Conservation (phyloP, 2,329 filamentous ascomycete genomes). For the Ceratocystis alfenasii region DNA sequence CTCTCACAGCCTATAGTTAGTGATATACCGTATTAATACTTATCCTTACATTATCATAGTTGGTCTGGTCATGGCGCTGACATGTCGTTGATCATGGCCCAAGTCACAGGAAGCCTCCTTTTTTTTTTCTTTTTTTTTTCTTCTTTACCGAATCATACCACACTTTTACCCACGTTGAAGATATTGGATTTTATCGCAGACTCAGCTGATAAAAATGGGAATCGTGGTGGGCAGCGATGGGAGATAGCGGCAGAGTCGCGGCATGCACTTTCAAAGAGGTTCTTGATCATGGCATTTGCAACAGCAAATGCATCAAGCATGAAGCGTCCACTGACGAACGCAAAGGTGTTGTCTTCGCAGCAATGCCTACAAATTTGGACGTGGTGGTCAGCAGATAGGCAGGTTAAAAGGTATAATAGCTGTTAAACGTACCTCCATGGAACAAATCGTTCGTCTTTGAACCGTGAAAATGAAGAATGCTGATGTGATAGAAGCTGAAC, state of each 20-base stretch:
- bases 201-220: neutral
- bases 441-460: neutral
- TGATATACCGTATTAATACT: constrained; percentile 8
- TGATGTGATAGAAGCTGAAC: constrained; percentile 14
- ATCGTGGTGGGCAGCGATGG: neutral
- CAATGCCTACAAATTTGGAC: constrained; percentile 7
- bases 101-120: neutral
- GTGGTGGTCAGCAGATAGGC: neutral
- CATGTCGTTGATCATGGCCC: neutral
- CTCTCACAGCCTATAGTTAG: neutral
- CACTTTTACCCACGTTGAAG: neutral
- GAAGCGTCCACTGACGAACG: constrained; percentile 20
- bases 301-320: constrained; percentile 19
- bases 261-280: constrained; percentile 17
- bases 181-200: neutral
- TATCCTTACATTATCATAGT: neutral
- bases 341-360: constrained; percentile 19
- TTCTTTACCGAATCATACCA: neutral
- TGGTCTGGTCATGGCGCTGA: neutral
- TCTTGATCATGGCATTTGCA: constrained; percentile 17
- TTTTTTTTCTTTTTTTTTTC: too few relatives aligned
- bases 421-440: constrained; percentile 12
- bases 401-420: neutral
- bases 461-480: constrained; percentile 14
- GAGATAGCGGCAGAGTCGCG: constrained; percentile 3